A percentile compares a stretch with the other conserved stretches of the same genome.
phyloP scores from a whole-genome alignment of 1,139 yeast genomes.

The Wickerhamiella pararugosa region DNA sequence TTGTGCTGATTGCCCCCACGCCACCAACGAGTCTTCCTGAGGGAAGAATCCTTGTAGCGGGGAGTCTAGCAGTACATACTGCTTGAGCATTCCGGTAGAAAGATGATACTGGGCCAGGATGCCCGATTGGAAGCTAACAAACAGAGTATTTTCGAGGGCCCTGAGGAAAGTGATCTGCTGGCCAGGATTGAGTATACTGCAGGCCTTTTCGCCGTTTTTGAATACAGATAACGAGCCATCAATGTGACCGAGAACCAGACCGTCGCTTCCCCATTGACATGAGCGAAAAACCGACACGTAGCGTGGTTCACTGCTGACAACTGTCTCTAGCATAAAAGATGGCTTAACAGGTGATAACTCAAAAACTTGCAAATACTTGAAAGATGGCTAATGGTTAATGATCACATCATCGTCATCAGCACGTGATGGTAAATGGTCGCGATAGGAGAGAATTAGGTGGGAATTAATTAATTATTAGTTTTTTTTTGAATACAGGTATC shows the following conservation, averaged over 20 bases:
- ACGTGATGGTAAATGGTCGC: too few relatives aligned
- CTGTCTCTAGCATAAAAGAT: too few relatives aligned
- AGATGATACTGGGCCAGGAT: slow-evolving; percentile 3
- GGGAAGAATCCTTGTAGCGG: background rate
- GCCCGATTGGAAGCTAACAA: slow-evolving; percentile 5
- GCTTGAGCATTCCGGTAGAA: slow-evolving; percentile 4
- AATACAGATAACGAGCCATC: slow-evolving; percentile 6
- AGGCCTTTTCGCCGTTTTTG: background rate
- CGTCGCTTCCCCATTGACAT: background rate
- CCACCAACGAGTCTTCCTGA: slow-evolving; percentile 3
- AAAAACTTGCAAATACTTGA: too few relatives aligned
- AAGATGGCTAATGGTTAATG: too few relatives aligned
- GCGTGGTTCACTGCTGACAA: too few relatives aligned
- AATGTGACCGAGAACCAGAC: slow-evolving; percentile 3
- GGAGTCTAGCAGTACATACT: background rate
- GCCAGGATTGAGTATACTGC: slow-evolving; percentile 1
- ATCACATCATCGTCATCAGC: too few relatives aligned
- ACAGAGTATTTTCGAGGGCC: slow-evolving; percentile 1
- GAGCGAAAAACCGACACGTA: background rate
- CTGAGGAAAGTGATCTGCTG: slow-evolving; percentile 1
- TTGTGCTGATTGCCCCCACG: slow-evolving; percentile 4
- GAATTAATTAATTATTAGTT: too few relatives aligned
- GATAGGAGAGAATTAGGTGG: too few relatives aligned
- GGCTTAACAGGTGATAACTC: too few relatives aligned
- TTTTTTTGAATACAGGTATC: too few relatives aligned